A percentile compares a stretch with the other conserved stretches of the same genome.
phyloP scores from a whole-genome alignment of 495 filamentous ascomycete species.

The Schizothecium vesticola region DNA sequence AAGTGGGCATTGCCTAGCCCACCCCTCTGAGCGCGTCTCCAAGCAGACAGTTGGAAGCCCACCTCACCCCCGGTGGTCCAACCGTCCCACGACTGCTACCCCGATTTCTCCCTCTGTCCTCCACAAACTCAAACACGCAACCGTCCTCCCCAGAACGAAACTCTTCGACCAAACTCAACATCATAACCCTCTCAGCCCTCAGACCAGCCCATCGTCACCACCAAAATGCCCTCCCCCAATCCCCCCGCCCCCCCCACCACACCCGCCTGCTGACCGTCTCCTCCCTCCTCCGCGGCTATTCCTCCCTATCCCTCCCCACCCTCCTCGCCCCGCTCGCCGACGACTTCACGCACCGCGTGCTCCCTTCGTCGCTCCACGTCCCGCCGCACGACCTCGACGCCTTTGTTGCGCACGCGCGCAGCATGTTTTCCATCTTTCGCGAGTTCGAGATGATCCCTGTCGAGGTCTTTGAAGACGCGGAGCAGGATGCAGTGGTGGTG shows the following conservation, averaged over 20 bases:
- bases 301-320: slow-evolving; percentile 26
- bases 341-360: slow-evolving; percentile 32
- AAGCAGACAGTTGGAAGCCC: not conserved
- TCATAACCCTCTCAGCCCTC: too few relatives aligned
- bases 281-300: slow-evolving; percentile 33
- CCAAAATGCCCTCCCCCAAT: not conserved
- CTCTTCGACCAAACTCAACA: too few relatives aligned
- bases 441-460: slow-evolving; percentile 35
- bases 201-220: too few relatives aligned
- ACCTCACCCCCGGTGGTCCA: not conserved
- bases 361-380: slow-evolving; percentile 35
- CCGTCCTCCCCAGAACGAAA: too few relatives aligned
- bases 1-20: not conserved
- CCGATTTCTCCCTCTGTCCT: not conserved
- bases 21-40: not conserved
- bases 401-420: slow-evolving; percentile 31
- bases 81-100: not conserved
- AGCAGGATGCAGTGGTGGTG: slow-evolving; percentile 25
- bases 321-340: slow-evolving; percentile 28
- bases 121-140: not conserved
- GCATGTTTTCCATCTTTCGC: slow-evolving; percentile 36
- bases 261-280: slow-evolving; percentile 19
- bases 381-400: slow-evolving; percentile 26
- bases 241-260: slow-evolving; percentile 3
- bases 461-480: slow-evolving; percentile 30